Evolutionary conservation across 352 stramenopile genomes (phyloP).

Genomic region (Phytophthora sp.): DNA sequence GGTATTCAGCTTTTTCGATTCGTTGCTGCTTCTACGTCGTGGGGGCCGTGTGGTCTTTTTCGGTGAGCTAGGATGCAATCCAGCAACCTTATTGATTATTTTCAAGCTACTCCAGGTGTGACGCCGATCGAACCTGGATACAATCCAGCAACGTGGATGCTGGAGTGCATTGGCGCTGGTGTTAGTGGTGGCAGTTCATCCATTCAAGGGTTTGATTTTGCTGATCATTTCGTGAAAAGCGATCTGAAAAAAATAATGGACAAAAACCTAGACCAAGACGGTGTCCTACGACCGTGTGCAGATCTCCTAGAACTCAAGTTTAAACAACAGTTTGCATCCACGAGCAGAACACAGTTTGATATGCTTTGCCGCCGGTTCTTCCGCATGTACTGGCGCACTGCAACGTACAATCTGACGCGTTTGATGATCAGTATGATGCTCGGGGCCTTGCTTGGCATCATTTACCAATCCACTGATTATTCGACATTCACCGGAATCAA

Average conservation of each 20-base stretch:
- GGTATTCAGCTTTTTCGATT: background rate
- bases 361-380: background rate
- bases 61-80: background rate
- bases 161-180: background rate
- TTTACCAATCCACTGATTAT: constrained; percentile 64
- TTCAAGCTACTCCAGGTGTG: background rate
- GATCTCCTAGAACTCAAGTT: background rate
- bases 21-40: background rate
- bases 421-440: background rate
- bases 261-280: background rate
- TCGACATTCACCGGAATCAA: constrained; percentile 41
- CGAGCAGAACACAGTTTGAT: background rate
- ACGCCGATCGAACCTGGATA: background rate
- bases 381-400: background rate
- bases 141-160: background rate
- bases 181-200: background rate
- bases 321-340: background rate
- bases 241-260: background rate
- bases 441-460: constrained; percentile 42
- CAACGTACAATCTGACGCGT: background rate
- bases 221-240: background rate
- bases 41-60: background rate
- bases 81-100: background rate
- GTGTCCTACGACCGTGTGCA: background rate
- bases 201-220: background rate